A percentile compares a stretch with the other conserved stretches of the same genome.
These are phyloP conservation scores for Lentinula boryana DNA, from an alignment of 768 basidiomycete genomes.

Conservation along the genomic window DNA sequence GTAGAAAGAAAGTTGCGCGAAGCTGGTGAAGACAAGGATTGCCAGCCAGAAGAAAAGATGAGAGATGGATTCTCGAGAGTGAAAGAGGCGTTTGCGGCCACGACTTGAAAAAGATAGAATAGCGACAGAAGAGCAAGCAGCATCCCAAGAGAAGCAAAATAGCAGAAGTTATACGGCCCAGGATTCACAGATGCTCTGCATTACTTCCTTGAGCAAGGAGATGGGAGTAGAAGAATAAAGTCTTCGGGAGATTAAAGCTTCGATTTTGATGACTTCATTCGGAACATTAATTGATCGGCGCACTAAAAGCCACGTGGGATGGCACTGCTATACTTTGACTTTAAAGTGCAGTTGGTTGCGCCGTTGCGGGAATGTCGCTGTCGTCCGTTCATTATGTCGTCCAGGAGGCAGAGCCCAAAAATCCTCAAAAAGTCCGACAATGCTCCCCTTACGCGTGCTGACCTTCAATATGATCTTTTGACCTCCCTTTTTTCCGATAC, in stretches of 20 bases:
- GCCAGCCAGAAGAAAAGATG: constrained; percentile 18
- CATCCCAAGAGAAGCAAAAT: neutral
- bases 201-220: constrained; percentile 10
- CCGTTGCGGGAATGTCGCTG: neutral
- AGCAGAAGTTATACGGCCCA: neutral
- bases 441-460: constrained; percentile 58
- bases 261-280: neutral
- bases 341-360: neutral
- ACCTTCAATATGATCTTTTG: constrained; percentile 79
- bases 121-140: neutral
- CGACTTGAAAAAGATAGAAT: neutral
- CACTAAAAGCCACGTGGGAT: neutral
- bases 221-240: constrained; percentile 3
- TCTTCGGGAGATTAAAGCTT: neutral
- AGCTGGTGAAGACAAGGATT: neutral
- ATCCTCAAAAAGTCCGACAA: constrained; percentile 55
- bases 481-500: constrained; percentile 68
- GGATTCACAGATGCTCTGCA: constrained; percentile 2
- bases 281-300: neutral
- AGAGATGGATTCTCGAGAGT: constrained; percentile 10
- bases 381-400: constrained; percentile 16
- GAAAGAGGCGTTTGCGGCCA: constrained; percentile 8
- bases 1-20: constrained; percentile 11
- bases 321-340: neutral
- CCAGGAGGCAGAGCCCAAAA: constrained; percentile 35